Percentiles rank a stretch among this genome's conserved stretches.
These are phyloP conservation scores for Cyberlindnera meyerae DNA, from an alignment of 805 yeast genomes.

Conservation along the genomic window DNA sequence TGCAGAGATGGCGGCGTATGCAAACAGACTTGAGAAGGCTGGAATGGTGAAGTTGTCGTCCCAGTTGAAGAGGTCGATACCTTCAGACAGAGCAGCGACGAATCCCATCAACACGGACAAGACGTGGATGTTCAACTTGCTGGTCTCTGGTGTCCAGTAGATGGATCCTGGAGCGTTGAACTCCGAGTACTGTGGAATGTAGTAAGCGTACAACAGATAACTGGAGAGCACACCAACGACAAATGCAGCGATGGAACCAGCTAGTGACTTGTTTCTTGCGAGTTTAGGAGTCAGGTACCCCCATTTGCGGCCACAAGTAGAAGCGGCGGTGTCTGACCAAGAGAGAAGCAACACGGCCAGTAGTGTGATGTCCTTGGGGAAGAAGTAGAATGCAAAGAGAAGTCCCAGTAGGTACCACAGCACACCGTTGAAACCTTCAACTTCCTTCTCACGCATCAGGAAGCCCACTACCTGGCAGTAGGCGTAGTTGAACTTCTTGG, in stretches of 20 bases:
- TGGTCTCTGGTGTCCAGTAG: constrained; percentile 60
- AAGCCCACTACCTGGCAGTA: constrained; percentile 72
- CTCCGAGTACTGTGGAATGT: constrained; percentile 57
- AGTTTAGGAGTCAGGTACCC: constrained; percentile 83
- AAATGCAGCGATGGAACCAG: constrained; percentile 89
- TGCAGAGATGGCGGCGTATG: constrained; percentile 43
- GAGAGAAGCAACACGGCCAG: constrained; percentile 76
- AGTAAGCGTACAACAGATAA: constrained; percentile 63
- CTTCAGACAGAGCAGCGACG: constrained; percentile 83
- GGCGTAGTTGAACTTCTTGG: constrained; percentile 54
- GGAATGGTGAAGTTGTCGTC: constrained; percentile 97
- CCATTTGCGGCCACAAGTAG: constrained; percentile 82
- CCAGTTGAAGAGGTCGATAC: constrained; percentile 65
- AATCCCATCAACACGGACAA: constrained; percentile 66
- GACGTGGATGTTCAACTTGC: constrained; percentile 46
- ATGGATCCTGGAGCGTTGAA: constrained; percentile 54
- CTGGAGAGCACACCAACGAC: constrained; percentile 64
- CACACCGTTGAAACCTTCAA: constrained; percentile 72
- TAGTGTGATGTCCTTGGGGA: constrained; percentile 76
- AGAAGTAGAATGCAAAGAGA: constrained; percentile 59
- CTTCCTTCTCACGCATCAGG: constrained; percentile 80
- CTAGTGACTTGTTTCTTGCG: constrained; percentile 71
- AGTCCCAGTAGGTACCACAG: constrained; percentile 84
- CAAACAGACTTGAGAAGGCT: constrained; percentile 66
- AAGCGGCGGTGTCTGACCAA: constrained; percentile 98